Base-by-base conservation (phyloP, 2,329 filamentous ascomycete genomes). In the Aspergillus eucalypticola region DNA sequence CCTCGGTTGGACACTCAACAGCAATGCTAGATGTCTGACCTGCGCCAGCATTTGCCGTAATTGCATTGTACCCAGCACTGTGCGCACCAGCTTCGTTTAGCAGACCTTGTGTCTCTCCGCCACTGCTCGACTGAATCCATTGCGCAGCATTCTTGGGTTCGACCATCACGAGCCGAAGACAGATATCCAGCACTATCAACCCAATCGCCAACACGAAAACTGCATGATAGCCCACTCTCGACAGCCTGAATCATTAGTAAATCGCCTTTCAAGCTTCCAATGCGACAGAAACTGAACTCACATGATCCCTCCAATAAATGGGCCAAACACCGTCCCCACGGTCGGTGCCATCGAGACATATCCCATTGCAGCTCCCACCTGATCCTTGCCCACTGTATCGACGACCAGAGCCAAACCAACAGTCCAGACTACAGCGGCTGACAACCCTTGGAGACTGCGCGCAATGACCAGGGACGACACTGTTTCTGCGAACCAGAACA, bases 301-400 rank as follows among this genome's bases (percentile, higher is more conserved):
- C 7, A 88, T 72, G 1, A 86, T 65, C 0, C 87, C 87, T 4
- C 86, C 86, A 4, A 86, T 69, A 1, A 85, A 78, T 0, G 87
- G 87, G 0, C 85, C 81, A 29, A 82, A 75, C 2, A 89, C 73
- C 17, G 81, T 79, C 0, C 86, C 86, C 2, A 86, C 80, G 0
- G 82, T 84, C 61, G 87, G 83, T 66, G 87, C 83, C 66, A 76
- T 73, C 2, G 74, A 73, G 15, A 76, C 71, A 60, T 71, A 81
- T 3, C 87, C 86, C 71, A 88, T 84, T 0, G 84, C 84, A 63
- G 84, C 84, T 2, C 86, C 86, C 42, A 88, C 67, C 35, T 86
- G 83, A 51, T 84, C 78, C 3, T 76, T 78, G 0, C 82, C 82
- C 3, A 88, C 85, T 1, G 83, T 87, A 68, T 88, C 86, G 5